A percentile compares a stretch with the other conserved stretches of the same genome.
These are phyloP conservation scores for Cladophialophora yegresii DNA, from an alignment of 2,329 filamentous ascomycete species.

Conservation along the genomic window DNA sequence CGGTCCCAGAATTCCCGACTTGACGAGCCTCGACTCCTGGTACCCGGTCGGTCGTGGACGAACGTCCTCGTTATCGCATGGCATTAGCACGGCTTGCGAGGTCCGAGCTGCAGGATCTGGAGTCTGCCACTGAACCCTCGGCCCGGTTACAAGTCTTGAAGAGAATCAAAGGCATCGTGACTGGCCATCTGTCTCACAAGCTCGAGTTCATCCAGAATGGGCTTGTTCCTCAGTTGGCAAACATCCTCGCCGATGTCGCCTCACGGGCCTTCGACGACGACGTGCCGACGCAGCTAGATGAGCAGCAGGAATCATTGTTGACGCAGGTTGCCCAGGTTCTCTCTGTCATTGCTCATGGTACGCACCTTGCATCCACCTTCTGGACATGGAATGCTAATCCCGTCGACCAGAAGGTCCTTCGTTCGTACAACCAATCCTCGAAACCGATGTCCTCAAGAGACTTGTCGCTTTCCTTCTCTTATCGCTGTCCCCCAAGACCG, in stretches of 20 bases:
- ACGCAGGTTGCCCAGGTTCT: conserved; percentile 83
- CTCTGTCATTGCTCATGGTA: conserved; percentile 81
- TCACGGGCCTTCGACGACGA: conserved; percentile 33
- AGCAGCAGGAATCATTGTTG: conserved; percentile 66
- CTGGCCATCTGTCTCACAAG: conserved; percentile 86
- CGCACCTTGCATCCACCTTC: conserved; percentile 35
- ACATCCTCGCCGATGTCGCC: conserved; percentile 48
- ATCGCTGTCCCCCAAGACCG: conserved; percentile 65
- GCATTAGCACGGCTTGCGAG: conserved; percentile 18
- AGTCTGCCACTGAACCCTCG: conserved; percentile 8
- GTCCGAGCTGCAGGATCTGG: conserved; percentile 23
- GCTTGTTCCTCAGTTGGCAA: conserved; percentile 58
- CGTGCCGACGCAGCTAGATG: conserved; percentile 41
- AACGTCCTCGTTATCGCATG: conserved; percentile 16
- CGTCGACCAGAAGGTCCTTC: conserved; percentile 67
- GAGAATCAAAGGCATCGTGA: conserved; percentile 80
- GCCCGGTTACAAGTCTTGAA: conserved; percentile 58
- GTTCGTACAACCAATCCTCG: conserved; percentile 73
- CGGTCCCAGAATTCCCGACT: not conserved
- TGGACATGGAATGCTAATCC: conserved; percentile 33
- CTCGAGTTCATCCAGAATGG: conserved; percentile 73
- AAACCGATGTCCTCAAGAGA: conserved; percentile 68
- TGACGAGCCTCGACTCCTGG: not conserved
- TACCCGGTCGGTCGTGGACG: not conserved
- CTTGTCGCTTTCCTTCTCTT: conserved; percentile 67